Conservation (phyloP, 2,329 filamentous ascomycete species). For the Cylindrodendrum hubeiense region DNA sequence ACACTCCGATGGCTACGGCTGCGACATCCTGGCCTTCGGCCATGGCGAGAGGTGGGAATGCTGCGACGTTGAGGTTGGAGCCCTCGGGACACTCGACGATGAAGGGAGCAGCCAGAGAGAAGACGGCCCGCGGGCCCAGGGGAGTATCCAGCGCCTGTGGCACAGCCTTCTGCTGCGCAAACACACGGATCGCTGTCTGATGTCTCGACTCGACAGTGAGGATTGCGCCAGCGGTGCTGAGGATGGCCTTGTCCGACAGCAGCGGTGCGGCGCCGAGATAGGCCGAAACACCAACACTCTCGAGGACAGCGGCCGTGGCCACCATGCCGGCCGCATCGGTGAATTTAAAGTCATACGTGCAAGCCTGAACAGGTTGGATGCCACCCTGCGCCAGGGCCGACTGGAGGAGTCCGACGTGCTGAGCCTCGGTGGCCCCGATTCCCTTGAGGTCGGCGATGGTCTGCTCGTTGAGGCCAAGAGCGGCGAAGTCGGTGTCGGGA, state of each 20-base stretch:
- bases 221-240: conserved; percentile 77
- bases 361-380: conserved; percentile 74
- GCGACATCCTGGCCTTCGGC: conserved; percentile 56
- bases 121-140: conserved; percentile 76
- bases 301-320: conserved; percentile 75
- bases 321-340: conserved; percentile 76
- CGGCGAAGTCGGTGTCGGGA: conserved; percentile 72
- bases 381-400: conserved; percentile 64
- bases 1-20: conserved; percentile 49
- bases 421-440: conserved; percentile 73
- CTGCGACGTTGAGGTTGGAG: conserved; percentile 70
- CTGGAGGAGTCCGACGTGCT: conserved; percentile 57
- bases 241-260: conserved; percentile 68
- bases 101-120: conserved; percentile 80
- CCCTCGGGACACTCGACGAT: conserved; percentile 77
- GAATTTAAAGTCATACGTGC: conserved; percentile 82
- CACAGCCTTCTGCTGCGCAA: conserved; percentile 68
- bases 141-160: conserved; percentile 79
- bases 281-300: conserved; percentile 80
- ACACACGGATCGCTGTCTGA: conserved; percentile 77
- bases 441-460: conserved; percentile 65
- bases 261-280: conserved; percentile 79
- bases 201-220: conserved; percentile 80
- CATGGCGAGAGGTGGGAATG: conserved; percentile 70
- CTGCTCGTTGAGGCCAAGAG: conserved; percentile 51